A percentile compares a stretch with the other conserved stretches of the same genome.
phyloP scores from a whole-genome alignment of 768 basidiomycete genomes.

The Coprinopsis sp. region DNA sequence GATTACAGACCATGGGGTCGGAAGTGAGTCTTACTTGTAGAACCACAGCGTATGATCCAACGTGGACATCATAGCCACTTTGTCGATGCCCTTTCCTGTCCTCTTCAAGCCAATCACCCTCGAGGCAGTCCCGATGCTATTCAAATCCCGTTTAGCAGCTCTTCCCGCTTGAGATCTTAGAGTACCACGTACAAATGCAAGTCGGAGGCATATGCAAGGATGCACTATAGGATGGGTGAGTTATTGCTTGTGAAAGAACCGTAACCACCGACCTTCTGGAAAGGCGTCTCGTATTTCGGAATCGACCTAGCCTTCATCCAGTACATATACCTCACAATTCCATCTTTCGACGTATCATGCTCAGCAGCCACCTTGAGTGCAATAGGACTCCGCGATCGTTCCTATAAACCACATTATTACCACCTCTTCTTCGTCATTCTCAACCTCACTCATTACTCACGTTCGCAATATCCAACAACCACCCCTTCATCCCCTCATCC shows the following conservation, averaged over 20 bases:
- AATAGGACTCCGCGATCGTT: constrained; percentile 65
- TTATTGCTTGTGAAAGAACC: not conserved
- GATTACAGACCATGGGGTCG: not conserved
- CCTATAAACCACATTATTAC: constrained; percentile 36
- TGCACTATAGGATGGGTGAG: constrained; percentile 44
- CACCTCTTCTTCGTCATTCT: not conserved
- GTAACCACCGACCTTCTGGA: constrained; percentile 58
- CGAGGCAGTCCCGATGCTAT: constrained; percentile 55
- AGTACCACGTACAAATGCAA: constrained; percentile 57
- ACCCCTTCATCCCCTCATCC: constrained; percentile 28
- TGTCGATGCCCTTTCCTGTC: constrained; percentile 44
- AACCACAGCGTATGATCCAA: constrained; percentile 80
- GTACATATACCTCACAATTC: constrained; percentile 53
- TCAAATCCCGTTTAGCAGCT: no score
- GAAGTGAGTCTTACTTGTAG: constrained; percentile 50
- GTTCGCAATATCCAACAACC: constrained; percentile 25
- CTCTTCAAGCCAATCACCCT: constrained; percentile 52
- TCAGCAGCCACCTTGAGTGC: constrained; percentile 52
- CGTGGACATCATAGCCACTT: constrained; percentile 60
- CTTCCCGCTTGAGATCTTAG: not conserved
- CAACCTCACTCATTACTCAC: constrained; percentile 18
- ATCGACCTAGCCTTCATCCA: constrained; percentile 78
- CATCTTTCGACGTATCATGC: constrained; percentile 38
- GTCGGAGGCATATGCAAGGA: constrained; percentile 76
- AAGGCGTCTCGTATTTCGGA: constrained; percentile 62